Evolutionary conservation across 768 basidiomycete species (phyloP).

Genomic region (Butyriboletus loyo): DNA sequence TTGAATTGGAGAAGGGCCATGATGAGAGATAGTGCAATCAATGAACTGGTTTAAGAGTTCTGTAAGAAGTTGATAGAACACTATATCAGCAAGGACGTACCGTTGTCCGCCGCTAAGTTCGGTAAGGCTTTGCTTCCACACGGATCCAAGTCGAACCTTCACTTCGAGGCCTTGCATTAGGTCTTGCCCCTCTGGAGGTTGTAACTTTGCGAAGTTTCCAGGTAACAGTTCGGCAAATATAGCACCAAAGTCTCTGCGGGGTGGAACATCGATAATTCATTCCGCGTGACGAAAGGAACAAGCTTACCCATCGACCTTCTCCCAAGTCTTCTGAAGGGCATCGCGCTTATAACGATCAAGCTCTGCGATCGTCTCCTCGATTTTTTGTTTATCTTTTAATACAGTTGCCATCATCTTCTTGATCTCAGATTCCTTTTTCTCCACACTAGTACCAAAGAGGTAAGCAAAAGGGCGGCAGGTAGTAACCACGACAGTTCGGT

Average conservation of each 20-base stretch:
- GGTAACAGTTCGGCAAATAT: conserved; percentile 96
- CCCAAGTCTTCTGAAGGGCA: conserved; percentile 92
- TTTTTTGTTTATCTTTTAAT: conserved; percentile 90
- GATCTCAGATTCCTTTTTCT: conserved; percentile 86
- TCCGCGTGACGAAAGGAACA: background rate
- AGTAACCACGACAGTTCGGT: background rate
- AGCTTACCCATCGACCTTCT: conserved; percentile 85
- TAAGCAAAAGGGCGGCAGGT: background rate
- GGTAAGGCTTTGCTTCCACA: conserved; percentile 98
- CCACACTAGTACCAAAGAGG: conserved; percentile 55
- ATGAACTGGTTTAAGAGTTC: conserved; percentile 55
- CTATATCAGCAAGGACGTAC: conserved; percentile 40
- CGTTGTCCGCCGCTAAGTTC: conserved; percentile 97
- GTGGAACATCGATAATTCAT: background rate
- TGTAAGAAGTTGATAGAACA: background rate
- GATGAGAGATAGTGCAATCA: conserved; percentile 96
- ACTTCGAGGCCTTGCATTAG: conserved; percentile 95
- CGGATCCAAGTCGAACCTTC: conserved; percentile 89
- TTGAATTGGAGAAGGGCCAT: conserved; percentile 99
- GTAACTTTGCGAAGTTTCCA: conserved; percentile 93
- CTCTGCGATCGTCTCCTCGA: conserved; percentile 89
- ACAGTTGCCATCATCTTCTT: conserved; percentile 88
- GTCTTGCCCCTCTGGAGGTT: conserved; percentile 91
- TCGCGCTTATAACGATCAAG: conserved; percentile 94
- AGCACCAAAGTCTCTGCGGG: conserved; percentile 82